Conservation (phyloP, 441 rosid genomes). For the Gossypium armourianum region DNA sequence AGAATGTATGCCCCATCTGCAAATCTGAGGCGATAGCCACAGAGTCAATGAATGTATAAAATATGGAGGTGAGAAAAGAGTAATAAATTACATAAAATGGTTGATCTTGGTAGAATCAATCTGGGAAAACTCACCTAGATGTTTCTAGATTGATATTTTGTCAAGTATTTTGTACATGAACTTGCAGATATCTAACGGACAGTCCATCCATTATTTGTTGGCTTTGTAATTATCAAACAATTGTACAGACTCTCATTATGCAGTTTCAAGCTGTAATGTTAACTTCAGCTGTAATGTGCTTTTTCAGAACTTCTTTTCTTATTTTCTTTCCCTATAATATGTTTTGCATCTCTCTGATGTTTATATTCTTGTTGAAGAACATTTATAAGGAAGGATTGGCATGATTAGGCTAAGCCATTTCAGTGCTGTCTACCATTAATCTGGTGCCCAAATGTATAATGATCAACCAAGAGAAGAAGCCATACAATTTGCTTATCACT, state of each 20-base stretch:
- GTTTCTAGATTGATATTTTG: conserved; percentile 20
- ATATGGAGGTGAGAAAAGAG: conserved; percentile 6
- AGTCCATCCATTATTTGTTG: conserved; percentile 28
- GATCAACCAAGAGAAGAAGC: conserved; percentile 41
- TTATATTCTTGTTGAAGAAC: neutral
- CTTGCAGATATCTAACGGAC: conserved; percentile 37
- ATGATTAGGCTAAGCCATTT: conserved; percentile 25
- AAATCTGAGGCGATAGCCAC: conserved; percentile 58
- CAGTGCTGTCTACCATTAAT: conserved; percentile 33
- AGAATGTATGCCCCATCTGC: conserved; percentile 86
- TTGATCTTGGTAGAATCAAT: conserved; percentile 14
- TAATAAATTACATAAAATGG: conserved; percentile 16
- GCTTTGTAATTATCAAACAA: conserved; percentile 31
- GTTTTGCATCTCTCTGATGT: neutral
- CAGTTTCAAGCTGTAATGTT: conserved; percentile 21
- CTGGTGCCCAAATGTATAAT: conserved; percentile 37
- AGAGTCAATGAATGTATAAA: conserved; percentile 18
- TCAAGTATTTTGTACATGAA: conserved; percentile 36
- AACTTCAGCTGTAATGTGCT: conserved; percentile 8
- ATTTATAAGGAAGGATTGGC: no score
- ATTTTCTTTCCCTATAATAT: neutral
- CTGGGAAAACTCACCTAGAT: conserved; percentile 6
- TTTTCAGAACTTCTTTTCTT: neutral
- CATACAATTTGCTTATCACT: conserved; percentile 40
- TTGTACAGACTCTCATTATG: conserved; percentile 43